Conservation (phyloP, 768 basidiomycete species). For the Lactarius pseudohatsudake region DNA sequence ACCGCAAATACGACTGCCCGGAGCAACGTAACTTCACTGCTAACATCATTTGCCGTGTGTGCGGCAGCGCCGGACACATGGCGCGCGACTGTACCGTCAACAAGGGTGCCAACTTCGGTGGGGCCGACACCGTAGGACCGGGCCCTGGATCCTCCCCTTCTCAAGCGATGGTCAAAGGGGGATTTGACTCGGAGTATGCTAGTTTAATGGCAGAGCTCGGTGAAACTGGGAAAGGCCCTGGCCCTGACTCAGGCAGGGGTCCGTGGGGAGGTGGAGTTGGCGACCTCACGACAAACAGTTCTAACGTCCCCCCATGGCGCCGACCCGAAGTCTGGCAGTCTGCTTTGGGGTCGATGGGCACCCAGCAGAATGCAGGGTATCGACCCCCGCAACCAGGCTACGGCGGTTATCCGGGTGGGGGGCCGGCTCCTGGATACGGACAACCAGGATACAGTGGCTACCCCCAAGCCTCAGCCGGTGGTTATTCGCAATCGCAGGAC, state of each 20-base stretch:
- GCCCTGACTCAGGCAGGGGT: conserved; percentile 53
- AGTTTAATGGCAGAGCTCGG: conserved; percentile 98
- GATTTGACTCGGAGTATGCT: conserved; percentile 97
- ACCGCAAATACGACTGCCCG: conserved; percentile 98
- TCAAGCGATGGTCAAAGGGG: conserved; percentile 59
- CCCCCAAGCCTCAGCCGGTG: conserved; percentile 13
- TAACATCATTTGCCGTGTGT: conserved; percentile 98
- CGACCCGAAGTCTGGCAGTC: conserved; percentile 86
- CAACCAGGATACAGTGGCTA: conserved; percentile 29
- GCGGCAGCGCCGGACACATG: conserved; percentile 99
- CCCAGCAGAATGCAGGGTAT: conserved; percentile 45
- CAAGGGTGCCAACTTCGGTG: conserved; percentile 48
- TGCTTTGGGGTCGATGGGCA: conserved; percentile 37
- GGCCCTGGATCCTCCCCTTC: conserved; percentile 52
- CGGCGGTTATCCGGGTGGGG: conserved; percentile 35
- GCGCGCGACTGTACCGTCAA: conserved; percentile 96
- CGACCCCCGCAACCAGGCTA: conserved; percentile 74
- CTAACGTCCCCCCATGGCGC: conserved; percentile 88
- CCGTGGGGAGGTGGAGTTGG: conserved; percentile 61
- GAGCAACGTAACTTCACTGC: conserved; percentile 98
- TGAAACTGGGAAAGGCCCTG: conserved; percentile 63
- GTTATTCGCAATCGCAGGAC: conserved; percentile 54
- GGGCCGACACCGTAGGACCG: conserved; percentile 40
- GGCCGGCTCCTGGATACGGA: conserved; percentile 26
- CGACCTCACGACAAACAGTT: conserved; percentile 58